A percentile compares a stretch with the other conserved stretches of the same genome.
Conservation (phyloP, 2,329 filamentous ascomycete genomes). For the Aspergillus tanneri region DNA sequence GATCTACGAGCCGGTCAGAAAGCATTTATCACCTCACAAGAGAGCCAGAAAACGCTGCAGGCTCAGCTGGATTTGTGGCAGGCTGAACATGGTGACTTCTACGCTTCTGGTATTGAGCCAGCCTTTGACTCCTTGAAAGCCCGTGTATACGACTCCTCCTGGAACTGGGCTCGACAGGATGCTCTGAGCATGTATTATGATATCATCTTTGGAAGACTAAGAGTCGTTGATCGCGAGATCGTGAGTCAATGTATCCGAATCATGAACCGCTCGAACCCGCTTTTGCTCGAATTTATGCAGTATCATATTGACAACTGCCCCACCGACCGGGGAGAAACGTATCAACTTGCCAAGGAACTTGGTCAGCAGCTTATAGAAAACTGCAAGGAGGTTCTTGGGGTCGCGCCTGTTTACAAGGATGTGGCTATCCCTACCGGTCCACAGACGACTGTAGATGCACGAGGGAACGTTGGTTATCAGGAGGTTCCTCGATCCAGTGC, state of each 20-base stretch:
- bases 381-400: constrained; percentile 85
- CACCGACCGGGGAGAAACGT: constrained; percentile 93
- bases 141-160: constrained; percentile 93
- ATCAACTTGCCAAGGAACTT: constrained; percentile 94
- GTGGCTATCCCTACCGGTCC: constrained; percentile 89
- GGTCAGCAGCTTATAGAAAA: constrained; percentile 94
- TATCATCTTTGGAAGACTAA: constrained; percentile 92
- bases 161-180: constrained; percentile 99
- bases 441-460: constrained; percentile 85
- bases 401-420: constrained; percentile 91
- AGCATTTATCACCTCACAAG: constrained; percentile 77
- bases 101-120: constrained; percentile 89
- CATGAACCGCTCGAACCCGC: constrained; percentile 98
- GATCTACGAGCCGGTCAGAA: constrained; percentile 96
- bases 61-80: constrained; percentile 93
- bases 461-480: constrained; percentile 88
- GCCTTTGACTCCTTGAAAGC: constrained; percentile 93
- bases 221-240: constrained; percentile 93
- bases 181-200: constrained; percentile 98
- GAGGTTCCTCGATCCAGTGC: constrained; percentile 84
- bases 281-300: constrained; percentile 97
- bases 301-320: constrained; percentile 99
- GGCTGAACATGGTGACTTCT: constrained; percentile 93
- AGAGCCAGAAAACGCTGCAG: constrained; percentile 84
- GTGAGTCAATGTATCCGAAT: constrained; percentile 98